phyloP scores from a whole-genome alignment of 768 basidiomycete genomes.

The Russula sp. region DNA sequence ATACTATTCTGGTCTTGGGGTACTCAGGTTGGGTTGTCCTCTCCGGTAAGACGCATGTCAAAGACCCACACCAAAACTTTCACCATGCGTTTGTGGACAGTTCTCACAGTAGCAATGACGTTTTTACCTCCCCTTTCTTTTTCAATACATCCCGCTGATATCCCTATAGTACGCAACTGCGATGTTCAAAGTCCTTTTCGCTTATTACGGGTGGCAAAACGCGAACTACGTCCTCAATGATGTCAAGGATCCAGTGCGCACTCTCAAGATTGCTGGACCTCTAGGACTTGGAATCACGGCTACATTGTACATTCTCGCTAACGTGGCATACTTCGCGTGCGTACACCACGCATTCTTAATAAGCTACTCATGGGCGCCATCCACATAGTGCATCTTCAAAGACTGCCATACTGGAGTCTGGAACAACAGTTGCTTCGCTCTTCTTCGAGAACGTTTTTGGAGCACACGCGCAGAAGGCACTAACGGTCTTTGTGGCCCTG shows the following conservation, averaged over 20 bases:
- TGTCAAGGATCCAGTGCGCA: slow-evolving; percentile 52
- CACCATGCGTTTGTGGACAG: slow-evolving; percentile 51
- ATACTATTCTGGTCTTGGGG: neutral
- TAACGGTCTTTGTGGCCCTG: slow-evolving; percentile 53
- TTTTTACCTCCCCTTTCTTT: slow-evolving; percentile 16
- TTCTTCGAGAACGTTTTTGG: slow-evolving; percentile 60
- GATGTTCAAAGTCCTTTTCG: slow-evolving; percentile 50
- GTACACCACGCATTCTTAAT: slow-evolving; percentile 14
- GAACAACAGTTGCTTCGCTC: slow-evolving; percentile 52
- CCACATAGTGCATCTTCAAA: slow-evolving; percentile 38
- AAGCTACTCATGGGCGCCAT: neutral
- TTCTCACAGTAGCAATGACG: slow-evolving; percentile 46
- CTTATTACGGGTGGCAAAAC: slow-evolving; percentile 49
- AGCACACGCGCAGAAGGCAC: slow-evolving; percentile 42
- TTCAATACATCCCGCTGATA: neutral
- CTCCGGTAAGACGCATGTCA: slow-evolving; percentile 48
- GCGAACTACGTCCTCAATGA: slow-evolving; percentile 58
- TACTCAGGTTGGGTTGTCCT: slow-evolving; percentile 51
- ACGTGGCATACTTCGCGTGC: slow-evolving; percentile 53
- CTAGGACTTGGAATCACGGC: slow-evolving; percentile 52
- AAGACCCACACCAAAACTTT: slow-evolving; percentile 55
- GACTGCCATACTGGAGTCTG: slow-evolving; percentile 42
- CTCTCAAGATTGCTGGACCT: slow-evolving; percentile 56
- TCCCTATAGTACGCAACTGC: slow-evolving; percentile 50
- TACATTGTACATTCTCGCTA: slow-evolving; percentile 48